Conservation (phyloP, 495 filamentous ascomycete species). For the Immersiella caudata region DNA sequence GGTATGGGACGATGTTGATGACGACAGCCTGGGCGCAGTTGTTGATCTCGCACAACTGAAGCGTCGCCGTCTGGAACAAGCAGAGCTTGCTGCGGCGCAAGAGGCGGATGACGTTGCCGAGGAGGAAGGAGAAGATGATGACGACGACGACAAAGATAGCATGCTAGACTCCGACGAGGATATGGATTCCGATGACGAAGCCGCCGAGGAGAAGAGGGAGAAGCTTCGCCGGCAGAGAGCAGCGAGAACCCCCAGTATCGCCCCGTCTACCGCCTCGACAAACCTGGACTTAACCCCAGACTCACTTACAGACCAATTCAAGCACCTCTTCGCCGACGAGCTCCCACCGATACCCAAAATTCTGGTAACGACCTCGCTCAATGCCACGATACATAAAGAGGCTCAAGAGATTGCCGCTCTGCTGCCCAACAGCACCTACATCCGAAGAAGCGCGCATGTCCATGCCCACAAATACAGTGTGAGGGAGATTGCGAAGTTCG, state of each 20-base stretch:
- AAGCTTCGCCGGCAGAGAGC: constrained; percentile 52
- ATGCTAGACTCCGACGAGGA: constrained; percentile 66
- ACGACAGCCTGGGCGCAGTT: constrained; percentile 72
- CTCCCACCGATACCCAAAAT: constrained; percentile 68
- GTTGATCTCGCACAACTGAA: constrained; percentile 80
- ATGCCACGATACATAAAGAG: constrained; percentile 83
- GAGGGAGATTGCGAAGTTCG: constrained; percentile 86
- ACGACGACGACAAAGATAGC: constrained; percentile 73
- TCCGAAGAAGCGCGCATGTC: constrained; percentile 77
- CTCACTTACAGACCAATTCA: constrained; percentile 73
- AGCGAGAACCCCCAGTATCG: constrained; percentile 48
- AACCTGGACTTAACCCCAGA: constrained; percentile 73
- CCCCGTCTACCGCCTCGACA: constrained; percentile 55
- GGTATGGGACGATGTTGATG: constrained; percentile 89
- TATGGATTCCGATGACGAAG: constrained; percentile 46
- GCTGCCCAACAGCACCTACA: constrained; percentile 84
- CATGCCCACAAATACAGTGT: constrained; percentile 85
- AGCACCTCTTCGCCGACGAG: constrained; percentile 73
- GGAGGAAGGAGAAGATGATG: constrained; percentile 49
- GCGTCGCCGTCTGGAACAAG: constrained; percentile 67
- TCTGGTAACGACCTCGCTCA: constrained; percentile 83
- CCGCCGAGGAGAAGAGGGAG: constrained; percentile 46
- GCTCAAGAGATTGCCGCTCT: constrained; percentile 73
- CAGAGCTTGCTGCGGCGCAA: constrained; percentile 52
- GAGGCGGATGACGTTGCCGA: constrained; percentile 50